phyloP scores from a whole-genome alignment of 768 basidiomycete genomes.

The Hygrocybe coccinea region DNA sequence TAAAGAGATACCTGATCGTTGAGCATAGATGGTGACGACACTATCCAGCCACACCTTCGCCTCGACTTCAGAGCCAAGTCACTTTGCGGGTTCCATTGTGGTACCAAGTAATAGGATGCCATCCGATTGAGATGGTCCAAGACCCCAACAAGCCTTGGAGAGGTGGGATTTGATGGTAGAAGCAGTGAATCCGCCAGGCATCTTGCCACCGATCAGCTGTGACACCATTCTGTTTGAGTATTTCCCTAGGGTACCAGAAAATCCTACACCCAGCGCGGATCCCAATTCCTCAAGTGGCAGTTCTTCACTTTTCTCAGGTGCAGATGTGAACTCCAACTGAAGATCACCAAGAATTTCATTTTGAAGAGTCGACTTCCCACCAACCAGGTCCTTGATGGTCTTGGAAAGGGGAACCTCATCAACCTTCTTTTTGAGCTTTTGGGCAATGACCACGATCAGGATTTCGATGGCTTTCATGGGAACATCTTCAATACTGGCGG shows the following conservation, averaged over 20 bases:
- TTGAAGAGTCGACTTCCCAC: constrained; percentile 97
- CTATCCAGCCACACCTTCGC: constrained; percentile 91
- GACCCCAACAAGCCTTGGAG: constrained; percentile 91
- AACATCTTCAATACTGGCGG: constrained; percentile 76
- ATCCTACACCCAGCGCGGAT: constrained; percentile 73
- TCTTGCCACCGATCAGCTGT: constrained; percentile 82
- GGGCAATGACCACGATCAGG: constrained; percentile 82
- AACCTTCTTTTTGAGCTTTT: constrained; percentile 95
- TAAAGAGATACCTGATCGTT: constrained; percentile 82
- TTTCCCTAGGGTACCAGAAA: constrained; percentile 85
- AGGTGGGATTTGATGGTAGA: constrained; percentile 87
- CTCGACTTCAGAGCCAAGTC: constrained; percentile 84
- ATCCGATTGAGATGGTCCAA: constrained; percentile 84
- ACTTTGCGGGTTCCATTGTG: constrained; percentile 91
- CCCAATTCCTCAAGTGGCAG: constrained; percentile 95
- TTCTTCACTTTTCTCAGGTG: constrained; percentile 98
- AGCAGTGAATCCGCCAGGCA: constrained; percentile 98
- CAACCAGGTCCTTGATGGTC: constrained; percentile 96
- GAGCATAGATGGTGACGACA: constrained; percentile 80
- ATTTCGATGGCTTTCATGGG: constrained; percentile 91
- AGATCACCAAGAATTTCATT: constrained; percentile 98
- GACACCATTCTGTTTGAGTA: constrained; percentile 88
- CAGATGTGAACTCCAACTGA: constrained; percentile 89
- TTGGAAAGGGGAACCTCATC: constrained; percentile 87
- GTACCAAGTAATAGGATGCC: constrained; percentile 88